A percentile compares a stretch with the other conserved stretches of the same genome.
These are phyloP conservation scores for Choiromyces venosus DNA, from an alignment of 495 filamentous ascomycete genomes.

Conservation along the genomic window DNA sequence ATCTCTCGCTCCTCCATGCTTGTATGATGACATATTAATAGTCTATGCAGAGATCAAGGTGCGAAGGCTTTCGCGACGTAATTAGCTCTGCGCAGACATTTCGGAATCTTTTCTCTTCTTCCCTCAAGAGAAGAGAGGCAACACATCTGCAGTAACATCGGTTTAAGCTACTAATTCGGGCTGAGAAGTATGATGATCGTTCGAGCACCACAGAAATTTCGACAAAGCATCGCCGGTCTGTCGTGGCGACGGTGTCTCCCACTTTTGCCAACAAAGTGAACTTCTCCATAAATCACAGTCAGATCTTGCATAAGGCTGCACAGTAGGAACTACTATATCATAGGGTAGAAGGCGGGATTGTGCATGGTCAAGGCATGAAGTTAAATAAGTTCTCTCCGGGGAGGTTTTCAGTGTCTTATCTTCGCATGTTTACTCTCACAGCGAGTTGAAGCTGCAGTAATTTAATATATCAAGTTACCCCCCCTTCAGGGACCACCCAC, in stretches of 20 bases:
- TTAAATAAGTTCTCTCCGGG: neutral
- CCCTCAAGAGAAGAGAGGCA: neutral
- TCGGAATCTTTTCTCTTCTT: neutral
- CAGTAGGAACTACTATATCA: neutral
- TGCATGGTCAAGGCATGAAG: neutral
- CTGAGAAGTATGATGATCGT: neutral
- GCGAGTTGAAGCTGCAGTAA: neutral
- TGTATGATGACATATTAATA: neutral
- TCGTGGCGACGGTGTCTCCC: neutral
- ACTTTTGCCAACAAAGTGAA: neutral
- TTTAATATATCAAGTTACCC: neutral
- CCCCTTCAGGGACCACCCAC: neutral
- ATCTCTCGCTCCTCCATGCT: neutral
- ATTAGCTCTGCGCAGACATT: neutral
- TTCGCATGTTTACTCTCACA: neutral
- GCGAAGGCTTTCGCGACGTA: slow-evolving; percentile 32
- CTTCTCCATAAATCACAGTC: neutral
- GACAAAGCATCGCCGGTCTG: neutral
- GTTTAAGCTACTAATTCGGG: neutral
- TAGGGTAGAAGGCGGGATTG: neutral
- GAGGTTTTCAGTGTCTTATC: neutral
- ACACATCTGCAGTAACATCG: neutral
- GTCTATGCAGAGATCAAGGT: slow-evolving; percentile 34
- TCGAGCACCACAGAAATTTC: neutral
- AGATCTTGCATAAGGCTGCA: neutral